Base-by-base conservation (phyloP, 495 filamentous ascomycete genomes). In the Astrothelium macrocarpum region DNA sequence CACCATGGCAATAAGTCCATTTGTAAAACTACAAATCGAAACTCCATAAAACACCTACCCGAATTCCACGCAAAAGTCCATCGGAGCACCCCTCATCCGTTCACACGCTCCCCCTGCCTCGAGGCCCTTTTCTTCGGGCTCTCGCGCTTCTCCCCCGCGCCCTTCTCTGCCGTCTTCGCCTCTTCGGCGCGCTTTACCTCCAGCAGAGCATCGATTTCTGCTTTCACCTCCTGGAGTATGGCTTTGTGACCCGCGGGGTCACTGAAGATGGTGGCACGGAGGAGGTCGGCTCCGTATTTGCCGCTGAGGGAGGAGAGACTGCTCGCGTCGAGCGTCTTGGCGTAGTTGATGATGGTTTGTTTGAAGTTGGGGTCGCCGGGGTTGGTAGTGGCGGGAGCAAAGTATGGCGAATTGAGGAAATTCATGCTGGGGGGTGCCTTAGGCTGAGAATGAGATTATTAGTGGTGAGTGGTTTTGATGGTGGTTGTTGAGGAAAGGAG, bases 141-240 rank as follows among this genome's bases (percentile, higher is more conserved):
- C n/a, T n/a, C n/a, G n/a, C n/a, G n/a, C n/a, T n/a, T n/a, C n/a
- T n/a, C n/a, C n/a, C n/a, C n/a, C n/a, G n/a, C n/a, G n/a, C n/a
- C n/a, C n/a, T 16, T 49, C 45, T 49, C n/a, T 16, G 18, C 16
- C 25, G 9, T 2, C 20, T 56, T 29, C 10, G 49, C 23, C 16
- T 56, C 49, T 26, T 56, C 49, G 23, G 49, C 20, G 23, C 10
- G 49, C 16, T 56, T 56, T 7, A 9, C 49, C 25, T 56, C 49
- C 2, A 56, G 49, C 25, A 56, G 4, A 10, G 20, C 49, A 16
- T 56, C 49, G 25, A 56, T 56, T 29, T 56, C 49, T 9, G 12
- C 20, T 20, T 56, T 56, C 46, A 64, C 12, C 71, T 71, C 34
- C 63, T 69, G 49, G 60, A 68, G 28, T 36, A 72, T 59, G 67